These are phyloP conservation scores for Aegilops sharonensis DNA, from an alignment of 176 grass and related monocot species.

Conservation along the genomic window DNA sequence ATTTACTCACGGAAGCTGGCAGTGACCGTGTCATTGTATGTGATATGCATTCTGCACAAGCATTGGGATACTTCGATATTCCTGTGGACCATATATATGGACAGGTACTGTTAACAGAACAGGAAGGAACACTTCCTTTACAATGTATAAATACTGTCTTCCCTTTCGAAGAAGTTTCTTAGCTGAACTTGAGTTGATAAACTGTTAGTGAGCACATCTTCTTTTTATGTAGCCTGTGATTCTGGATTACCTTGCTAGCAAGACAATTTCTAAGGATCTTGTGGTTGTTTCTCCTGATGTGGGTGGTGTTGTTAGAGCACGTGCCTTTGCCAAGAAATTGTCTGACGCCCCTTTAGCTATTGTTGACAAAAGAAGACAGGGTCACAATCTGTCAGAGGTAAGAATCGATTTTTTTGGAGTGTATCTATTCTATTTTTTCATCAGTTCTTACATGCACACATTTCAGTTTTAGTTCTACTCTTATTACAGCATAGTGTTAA, in stretches of 20 bases:
- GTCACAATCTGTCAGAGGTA: conserved; percentile 91
- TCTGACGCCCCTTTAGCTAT: conserved; percentile 88
- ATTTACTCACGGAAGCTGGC: conserved; percentile 96
- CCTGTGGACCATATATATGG: conserved; percentile 90
- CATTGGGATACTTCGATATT: conserved; percentile 99
- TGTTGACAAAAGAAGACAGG: conserved; percentile 98
- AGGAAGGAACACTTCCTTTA: background rate
- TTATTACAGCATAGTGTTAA: background rate
- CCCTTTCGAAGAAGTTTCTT: background rate
- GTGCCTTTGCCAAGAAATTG: conserved; percentile 89
- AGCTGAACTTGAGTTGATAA: background rate
- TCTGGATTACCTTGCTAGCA: conserved; percentile 92
- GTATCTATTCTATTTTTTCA: background rate
- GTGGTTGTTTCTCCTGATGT: conserved; percentile 98
- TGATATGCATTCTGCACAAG: conserved; percentile 96
- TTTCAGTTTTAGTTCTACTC: background rate
- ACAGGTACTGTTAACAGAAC: conserved; percentile 48
- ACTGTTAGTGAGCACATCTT: background rate
- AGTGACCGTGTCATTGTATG: conserved; percentile 86
- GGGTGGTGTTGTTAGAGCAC: conserved; percentile 87
- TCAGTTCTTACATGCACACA: background rate
- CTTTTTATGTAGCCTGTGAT: conserved; percentile 79
- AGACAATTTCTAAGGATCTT: conserved; percentile 82
- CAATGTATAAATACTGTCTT: background rate
- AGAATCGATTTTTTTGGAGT: background rate